phyloP scores from a whole-genome alignment of 306 rosid species.

The Pyrus betulifolia region DNA sequence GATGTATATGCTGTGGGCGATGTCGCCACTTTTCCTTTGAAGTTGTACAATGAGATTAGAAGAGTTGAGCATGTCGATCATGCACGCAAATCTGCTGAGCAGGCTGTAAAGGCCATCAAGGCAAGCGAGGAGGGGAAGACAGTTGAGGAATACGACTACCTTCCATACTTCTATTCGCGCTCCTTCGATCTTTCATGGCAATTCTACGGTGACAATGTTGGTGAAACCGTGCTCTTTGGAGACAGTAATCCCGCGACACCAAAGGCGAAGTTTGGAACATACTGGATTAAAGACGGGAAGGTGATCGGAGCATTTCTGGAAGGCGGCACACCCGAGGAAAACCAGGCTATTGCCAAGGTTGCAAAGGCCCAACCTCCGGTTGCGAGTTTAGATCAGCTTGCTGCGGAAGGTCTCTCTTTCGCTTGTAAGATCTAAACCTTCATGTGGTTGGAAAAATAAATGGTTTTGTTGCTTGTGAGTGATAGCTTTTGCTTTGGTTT shows the following conservation, averaged over 20 bases:
- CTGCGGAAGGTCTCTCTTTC: conserved; percentile 71
- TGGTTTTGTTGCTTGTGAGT: background rate
- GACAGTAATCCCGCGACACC: conserved; percentile 61
- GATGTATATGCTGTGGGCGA: conserved; percentile 96
- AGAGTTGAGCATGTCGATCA: conserved; percentile 98
- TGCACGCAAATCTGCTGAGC: conserved; percentile 99
- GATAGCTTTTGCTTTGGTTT: background rate
- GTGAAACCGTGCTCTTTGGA: conserved; percentile 79
- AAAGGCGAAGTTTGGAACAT: conserved; percentile 75
- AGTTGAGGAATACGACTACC: conserved; percentile 83
- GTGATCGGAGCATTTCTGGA: conserved; percentile 76
- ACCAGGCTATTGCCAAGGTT: conserved; percentile 84
- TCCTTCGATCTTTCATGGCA: conserved; percentile 81
- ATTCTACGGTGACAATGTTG: conserved; percentile 94
- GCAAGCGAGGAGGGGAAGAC: conserved; percentile 65
- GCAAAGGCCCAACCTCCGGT: conserved; percentile 70
- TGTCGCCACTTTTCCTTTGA: conserved; percentile 91
- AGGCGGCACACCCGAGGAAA: conserved; percentile 77
- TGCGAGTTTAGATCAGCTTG: conserved; percentile 48
- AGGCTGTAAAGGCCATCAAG: conserved; percentile 89
- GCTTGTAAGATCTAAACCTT: conserved; percentile 53
- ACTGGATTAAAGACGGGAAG: conserved; percentile 94
- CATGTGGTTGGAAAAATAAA: background rate
- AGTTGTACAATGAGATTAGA: conserved; percentile 71
- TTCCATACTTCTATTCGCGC: conserved; percentile 94